Percentiles rank a stretch among this genome's conserved stretches.
These are phyloP conservation scores for Ophiostoma montium DNA, from an alignment of 2,329 filamentous ascomycete genomes.

Conservation along the genomic window DNA sequence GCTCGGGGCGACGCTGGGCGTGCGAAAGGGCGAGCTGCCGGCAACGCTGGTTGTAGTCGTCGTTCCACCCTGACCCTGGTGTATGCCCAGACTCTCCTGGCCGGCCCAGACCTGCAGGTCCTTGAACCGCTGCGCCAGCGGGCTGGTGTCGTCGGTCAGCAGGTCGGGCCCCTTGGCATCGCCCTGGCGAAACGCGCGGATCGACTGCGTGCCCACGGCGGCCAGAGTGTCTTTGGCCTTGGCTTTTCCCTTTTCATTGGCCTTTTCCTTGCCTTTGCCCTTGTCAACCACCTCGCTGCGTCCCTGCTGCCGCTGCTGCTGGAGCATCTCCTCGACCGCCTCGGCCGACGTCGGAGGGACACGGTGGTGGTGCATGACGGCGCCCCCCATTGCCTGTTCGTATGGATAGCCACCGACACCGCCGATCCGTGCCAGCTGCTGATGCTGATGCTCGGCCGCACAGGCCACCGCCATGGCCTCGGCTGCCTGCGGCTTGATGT, in stretches of 20 bases:
- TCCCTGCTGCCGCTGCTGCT: background rate
- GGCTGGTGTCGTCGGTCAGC: conserved; percentile 11
- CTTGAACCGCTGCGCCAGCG: background rate
- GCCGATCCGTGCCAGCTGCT: too few species aligned
- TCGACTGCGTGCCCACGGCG: background rate
- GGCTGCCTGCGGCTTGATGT: conserved; percentile 10
- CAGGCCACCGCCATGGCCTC: background rate
- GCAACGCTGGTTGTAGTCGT: too few species aligned
- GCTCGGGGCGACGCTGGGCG: too few species aligned
- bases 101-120: conserved; percentile 5
- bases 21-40: too few species aligned
- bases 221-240: background rate
- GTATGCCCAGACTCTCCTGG: conserved; percentile 5
- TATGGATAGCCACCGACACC: too few species aligned
- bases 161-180: conserved; percentile 12
- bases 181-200: conserved; percentile 13
- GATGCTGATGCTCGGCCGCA: background rate
- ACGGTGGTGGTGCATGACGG: too few species aligned
- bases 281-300: background rate
- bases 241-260: background rate
- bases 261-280: background rate
- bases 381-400: too few species aligned
- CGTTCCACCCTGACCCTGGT: too few species aligned
- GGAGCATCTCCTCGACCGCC: background rate
- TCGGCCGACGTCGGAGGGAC: background rate